phyloP scores from a whole-genome alignment of 2,329 filamentous ascomycete species.

The Aspergillus neoniger region DNA sequence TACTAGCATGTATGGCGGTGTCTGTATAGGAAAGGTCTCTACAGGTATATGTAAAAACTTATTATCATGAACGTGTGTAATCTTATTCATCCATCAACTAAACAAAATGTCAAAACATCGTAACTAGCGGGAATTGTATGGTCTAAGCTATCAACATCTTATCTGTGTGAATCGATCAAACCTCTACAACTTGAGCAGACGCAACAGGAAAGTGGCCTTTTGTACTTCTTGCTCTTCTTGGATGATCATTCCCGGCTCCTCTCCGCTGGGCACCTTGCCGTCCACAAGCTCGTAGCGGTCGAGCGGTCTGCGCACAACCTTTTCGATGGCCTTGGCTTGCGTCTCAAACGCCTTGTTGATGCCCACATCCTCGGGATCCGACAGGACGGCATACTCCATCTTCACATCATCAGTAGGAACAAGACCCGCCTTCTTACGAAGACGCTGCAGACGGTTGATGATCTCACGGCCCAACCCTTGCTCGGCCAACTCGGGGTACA shows the following conservation, averaged over 20 bases:
- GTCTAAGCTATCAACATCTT: constrained; percentile 14
- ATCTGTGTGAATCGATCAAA: background rate
- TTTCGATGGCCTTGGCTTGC: constrained; percentile 70
- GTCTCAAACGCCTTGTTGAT: constrained; percentile 69
- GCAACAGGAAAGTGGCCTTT: constrained; percentile 76
- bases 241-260: constrained; percentile 65
- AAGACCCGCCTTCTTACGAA: constrained; percentile 91
- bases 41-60: background rate
- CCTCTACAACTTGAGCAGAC: constrained; percentile 69
- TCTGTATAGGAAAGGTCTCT: background rate
- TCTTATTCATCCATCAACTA: constrained; percentile 4
- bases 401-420: constrained; percentile 90
- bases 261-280: constrained; percentile 56
- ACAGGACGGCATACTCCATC: constrained; percentile 85
- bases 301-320: constrained; percentile 73
- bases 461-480: constrained; percentile 91
- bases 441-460: constrained; percentile 85
- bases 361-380: constrained; percentile 75
- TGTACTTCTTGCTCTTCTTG: constrained; percentile 86
- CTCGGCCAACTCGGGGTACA: constrained; percentile 81
- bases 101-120: constrained; percentile 3
- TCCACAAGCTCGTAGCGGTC: constrained; percentile 67
- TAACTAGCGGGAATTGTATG: constrained; percentile 13
- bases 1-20: constrained; percentile 2
- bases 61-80: constrained; percentile 2